Conservation (phyloP, 2,329 filamentous ascomycete species). For the Mollisia scopiformis region DNA sequence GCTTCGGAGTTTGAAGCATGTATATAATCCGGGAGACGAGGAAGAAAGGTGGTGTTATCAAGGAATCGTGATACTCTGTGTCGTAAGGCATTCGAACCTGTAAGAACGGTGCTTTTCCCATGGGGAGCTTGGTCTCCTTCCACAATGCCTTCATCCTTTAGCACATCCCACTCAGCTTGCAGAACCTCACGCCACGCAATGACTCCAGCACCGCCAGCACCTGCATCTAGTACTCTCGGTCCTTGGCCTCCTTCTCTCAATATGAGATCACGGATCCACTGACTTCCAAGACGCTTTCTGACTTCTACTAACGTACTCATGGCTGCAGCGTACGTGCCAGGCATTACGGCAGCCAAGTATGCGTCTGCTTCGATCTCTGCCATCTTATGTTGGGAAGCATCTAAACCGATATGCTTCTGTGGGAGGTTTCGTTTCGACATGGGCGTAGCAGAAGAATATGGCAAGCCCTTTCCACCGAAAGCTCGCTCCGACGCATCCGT, state of each 20-base stretch:
- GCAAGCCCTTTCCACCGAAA: slow-evolving; percentile 78
- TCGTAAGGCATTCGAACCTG: slow-evolving; percentile 74
- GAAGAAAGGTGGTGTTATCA: slow-evolving; percentile 89
- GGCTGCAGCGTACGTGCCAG: slow-evolving; percentile 70
- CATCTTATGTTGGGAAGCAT: slow-evolving; percentile 68
- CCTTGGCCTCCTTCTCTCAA: slow-evolving; percentile 55
- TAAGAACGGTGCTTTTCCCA: slow-evolving; percentile 80
- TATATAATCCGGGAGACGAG: slow-evolving; percentile 85
- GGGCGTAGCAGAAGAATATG: slow-evolving; percentile 76
- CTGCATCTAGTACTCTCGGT: slow-evolving; percentile 73
- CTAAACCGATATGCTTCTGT: slow-evolving; percentile 67
- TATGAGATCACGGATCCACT: slow-evolving; percentile 70
- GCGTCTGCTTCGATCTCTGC: slow-evolving; percentile 75
- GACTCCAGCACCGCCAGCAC: slow-evolving; percentile 72
- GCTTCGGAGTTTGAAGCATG: slow-evolving; percentile 64
- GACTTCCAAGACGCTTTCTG: slow-evolving; percentile 69
- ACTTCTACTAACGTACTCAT: slow-evolving; percentile 73
- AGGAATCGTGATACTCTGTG: slow-evolving; percentile 76
- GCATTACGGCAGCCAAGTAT: slow-evolving; percentile 70
- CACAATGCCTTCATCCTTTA: slow-evolving; percentile 55
- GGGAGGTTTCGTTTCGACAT: slow-evolving; percentile 54
- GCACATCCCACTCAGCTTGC: slow-evolving; percentile 77
- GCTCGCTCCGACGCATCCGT: slow-evolving; percentile 69
- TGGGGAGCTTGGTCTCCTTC: slow-evolving; percentile 54
- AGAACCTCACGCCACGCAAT: slow-evolving; percentile 79